phyloP scores from a whole-genome alignment of 768 basidiomycete genomes.

The Phanerochaete sordida region DNA sequence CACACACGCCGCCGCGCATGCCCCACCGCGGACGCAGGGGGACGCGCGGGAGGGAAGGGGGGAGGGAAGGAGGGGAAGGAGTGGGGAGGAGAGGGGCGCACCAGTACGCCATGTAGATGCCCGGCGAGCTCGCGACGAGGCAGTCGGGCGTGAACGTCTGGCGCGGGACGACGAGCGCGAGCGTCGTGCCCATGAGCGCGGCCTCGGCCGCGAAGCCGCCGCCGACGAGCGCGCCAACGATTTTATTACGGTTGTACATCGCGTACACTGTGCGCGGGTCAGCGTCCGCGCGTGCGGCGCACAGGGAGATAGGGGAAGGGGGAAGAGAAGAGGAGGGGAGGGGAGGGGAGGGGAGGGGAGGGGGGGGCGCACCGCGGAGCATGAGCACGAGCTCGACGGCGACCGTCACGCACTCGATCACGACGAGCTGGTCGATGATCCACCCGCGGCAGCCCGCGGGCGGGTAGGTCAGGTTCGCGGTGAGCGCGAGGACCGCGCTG shows the following conservation, averaged over 20 bases:
- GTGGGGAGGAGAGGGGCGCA: not conserved
- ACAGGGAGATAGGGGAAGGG: no score
- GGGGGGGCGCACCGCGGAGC: not conserved
- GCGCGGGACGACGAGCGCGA: slow-evolving; percentile 6
- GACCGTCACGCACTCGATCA: slow-evolving; percentile 5
- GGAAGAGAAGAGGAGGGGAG: no score
- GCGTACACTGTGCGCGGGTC: not conserved
- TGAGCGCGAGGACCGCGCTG: not conserved
- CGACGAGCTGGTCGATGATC: slow-evolving; percentile 2
- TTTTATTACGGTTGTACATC: slow-evolving; percentile 5
- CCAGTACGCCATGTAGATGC: slow-evolving; percentile 10
- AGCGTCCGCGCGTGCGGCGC: no score
- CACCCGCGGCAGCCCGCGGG: slow-evolving; percentile 1
- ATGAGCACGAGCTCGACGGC: slow-evolving; percentile 1
- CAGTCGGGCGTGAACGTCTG: slow-evolving; percentile 7
- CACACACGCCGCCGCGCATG: no score
- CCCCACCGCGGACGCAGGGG: no score
- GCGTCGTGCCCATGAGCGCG: slow-evolving; percentile 1
- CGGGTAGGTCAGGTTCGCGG: not conserved
- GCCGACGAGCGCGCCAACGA: not conserved
- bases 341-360: no score
- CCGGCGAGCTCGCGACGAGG: slow-evolving; percentile 5
- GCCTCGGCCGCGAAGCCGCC: slow-evolving; percentile 1
- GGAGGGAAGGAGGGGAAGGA: no score
- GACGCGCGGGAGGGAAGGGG: no score